Evolutionary conservation across 352 stramenopile genomes (phyloP).

Genomic region (Globisporangium echinulatum): DNA sequence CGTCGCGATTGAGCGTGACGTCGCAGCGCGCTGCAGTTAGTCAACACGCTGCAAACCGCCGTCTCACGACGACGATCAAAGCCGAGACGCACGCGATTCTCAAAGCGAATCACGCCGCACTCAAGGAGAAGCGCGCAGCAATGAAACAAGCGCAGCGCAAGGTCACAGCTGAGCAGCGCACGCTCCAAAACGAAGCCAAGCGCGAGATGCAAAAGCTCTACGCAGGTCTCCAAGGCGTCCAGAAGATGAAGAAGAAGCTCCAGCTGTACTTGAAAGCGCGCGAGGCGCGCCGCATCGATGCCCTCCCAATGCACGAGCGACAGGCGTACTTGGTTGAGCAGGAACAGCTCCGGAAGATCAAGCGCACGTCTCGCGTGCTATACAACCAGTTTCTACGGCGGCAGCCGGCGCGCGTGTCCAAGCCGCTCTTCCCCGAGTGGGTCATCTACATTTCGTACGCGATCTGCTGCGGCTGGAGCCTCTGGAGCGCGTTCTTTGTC

Average conservation of each 20-base stretch:
- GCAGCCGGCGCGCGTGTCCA: conserved; percentile 35
- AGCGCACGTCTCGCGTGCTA: conserved; percentile 50
- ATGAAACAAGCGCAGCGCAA: conserved; percentile 34
- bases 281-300: conserved; percentile 27
- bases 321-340: conserved; percentile 53
- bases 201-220: conserved; percentile 39
- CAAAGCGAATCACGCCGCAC: conserved; percentile 29
- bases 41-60: conserved; percentile 15
- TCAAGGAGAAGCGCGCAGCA: conserved; percentile 32
- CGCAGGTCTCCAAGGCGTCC: conserved; percentile 34
- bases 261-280: conserved; percentile 34
- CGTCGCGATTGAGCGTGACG: conserved; percentile 2
- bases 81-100: conserved; percentile 50
- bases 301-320: conserved; percentile 50
- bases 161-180: conserved; percentile 24
- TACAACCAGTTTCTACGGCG: conserved; percentile 67
- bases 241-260: conserved; percentile 54
- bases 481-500: conserved; percentile 61
- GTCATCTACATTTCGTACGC: conserved; percentile 66
- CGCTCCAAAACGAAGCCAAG: conserved; percentile 26
- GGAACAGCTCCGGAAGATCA: conserved; percentile 57
- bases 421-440: conserved; percentile 66
- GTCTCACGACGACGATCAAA: conserved; percentile 42
- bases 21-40: background rate
- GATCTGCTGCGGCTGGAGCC: conserved; percentile 46